Evolutionary conservation across 139 green algal genomes (phyloP), one percentile per base, ranked within the genome.

Genomic region (Zygnema circumcarinatum): DNA sequence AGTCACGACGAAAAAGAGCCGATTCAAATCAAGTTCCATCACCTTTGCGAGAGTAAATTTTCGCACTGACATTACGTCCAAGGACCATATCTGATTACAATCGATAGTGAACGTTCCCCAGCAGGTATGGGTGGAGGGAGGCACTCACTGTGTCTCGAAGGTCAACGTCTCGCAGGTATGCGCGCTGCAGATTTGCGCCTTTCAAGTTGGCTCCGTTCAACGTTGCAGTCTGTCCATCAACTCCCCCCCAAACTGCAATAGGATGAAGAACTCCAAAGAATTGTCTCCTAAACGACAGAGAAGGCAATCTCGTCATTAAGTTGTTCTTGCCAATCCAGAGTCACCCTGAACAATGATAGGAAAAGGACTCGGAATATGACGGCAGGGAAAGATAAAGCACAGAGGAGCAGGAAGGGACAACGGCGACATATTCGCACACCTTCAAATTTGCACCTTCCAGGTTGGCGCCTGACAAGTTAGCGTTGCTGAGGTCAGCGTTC

Each of bases 81-180:
- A 72, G 29, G 29, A 72, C 29, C 29, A 72, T 29, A 29, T 29
- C 56, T 72, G 29, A 29, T 29, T 72, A 35, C 56, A 72, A 72
- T 29, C 29, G 56, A 35, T 29, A 35, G 29, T 72, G 29, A 35
- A 72, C 29, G 56, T 35, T 29, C 29, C 56, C 29, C 29, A 29
- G 29, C 29, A 29, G 29, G 29, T 72, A 29, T 29, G 29, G 29
- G 29, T 72, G 56, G 56, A n/a, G 11, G 16, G 11, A 53, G 16
- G 16, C 16, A 29, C 82, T 83, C 40, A 88, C 82, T 67, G 82
- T 88, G 21, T 88, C 33, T 31, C 82, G 74, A 32, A 88, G 74
- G 68, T 88, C 82, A 16, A 88, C 82, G 16, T 84, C 82, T 69
- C 82, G 62, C 16, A 88, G 67, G 40, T 88, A 88, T 22, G 82